Base-by-base conservation (phyloP, 192 early-diverging fungal genomes). In the Coemansia sp. region DNA sequence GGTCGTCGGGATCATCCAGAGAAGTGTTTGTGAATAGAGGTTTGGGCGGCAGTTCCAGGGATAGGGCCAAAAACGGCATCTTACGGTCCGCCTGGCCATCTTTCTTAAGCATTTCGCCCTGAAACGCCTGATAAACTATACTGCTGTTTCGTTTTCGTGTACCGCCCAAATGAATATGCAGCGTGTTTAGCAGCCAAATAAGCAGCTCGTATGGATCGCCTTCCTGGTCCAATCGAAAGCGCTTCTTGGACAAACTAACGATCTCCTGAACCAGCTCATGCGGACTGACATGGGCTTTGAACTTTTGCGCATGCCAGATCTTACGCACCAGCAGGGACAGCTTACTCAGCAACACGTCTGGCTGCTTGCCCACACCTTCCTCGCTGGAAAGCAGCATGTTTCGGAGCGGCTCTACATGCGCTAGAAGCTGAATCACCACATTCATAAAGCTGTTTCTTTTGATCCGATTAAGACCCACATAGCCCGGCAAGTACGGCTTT, bases 211-310 rank as follows among this genome's bases (percentile, higher is more conserved):
- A 82, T 2, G 91, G 85, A 68, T 98, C 94, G 15, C 83, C 80
- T 58, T 93, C 90, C 40, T 82, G 76, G 3, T 87, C 88, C 16
- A 96, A 66, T 32, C 83, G 82, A 66, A 96, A 98, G 40, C 81
- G 68, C 40, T 88, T 84, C 14, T 84, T 80, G 64, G 90, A 93
- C 1, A 90, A 85, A 55, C 84, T 90, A 3, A 85, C 83, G 12
- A 95, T 85, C 80, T 96, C 96, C 82, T 98, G 96, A 3, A 95
- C 66, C 1, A 97, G 66, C 60, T 98, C 96, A 66, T 98, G 96
- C 5, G 94, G 96, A 64, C 88, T 90, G 36, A 96, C 89, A 79
- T 98, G 96, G 0, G 88, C 89, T 51, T 96, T 96, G 62, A 95
- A 95, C 11, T 90, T 91, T 23, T 82, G 74, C 43, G 90, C 82